Evolutionary conservation across 495 filamentous ascomycete genomes (phyloP).

Genomic region (Penicillium dipodomyicola): DNA sequence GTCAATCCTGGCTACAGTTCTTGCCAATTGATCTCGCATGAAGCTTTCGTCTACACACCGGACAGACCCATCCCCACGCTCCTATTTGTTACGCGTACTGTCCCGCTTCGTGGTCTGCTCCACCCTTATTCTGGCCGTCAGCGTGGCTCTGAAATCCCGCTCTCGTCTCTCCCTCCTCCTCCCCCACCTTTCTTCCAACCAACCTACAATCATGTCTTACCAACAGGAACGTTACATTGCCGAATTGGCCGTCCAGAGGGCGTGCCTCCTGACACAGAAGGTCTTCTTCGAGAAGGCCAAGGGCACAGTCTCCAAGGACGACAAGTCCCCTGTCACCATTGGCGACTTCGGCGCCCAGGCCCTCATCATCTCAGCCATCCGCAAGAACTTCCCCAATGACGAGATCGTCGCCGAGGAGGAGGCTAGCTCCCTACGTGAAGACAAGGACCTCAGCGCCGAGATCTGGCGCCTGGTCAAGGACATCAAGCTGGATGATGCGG

Average conservation of each 20-base stretch:
- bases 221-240: conserved; percentile 79
- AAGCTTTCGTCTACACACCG: conserved; percentile 7
- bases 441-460: conserved; percentile 61
- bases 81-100: conserved; percentile 33
- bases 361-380: conserved; percentile 85
- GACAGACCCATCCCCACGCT: not conserved
- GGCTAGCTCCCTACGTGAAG: conserved; percentile 67
- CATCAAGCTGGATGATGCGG: conserved; percentile 66
- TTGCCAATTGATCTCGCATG: conserved; percentile 11
- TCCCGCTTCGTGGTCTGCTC: conserved; percentile 42
- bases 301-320: conserved; percentile 89
- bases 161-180: conserved; percentile 42
- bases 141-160: conserved; percentile 45
- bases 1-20: conserved; percentile 8
- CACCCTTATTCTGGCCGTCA: conserved; percentile 51
- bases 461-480: conserved; percentile 80
- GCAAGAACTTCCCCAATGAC: conserved; percentile 84
- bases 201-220: conserved; percentile 55
- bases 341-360: conserved; percentile 98
- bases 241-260: conserved; percentile 88
- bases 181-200: conserved; percentile 32
- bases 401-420: conserved; percentile 96
- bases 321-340: conserved; percentile 94
- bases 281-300: conserved; percentile 92
- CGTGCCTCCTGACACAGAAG: conserved; percentile 80